phyloP scores from a whole-genome alignment of 257 asterid species.

The Capsicum chinense region DNA sequence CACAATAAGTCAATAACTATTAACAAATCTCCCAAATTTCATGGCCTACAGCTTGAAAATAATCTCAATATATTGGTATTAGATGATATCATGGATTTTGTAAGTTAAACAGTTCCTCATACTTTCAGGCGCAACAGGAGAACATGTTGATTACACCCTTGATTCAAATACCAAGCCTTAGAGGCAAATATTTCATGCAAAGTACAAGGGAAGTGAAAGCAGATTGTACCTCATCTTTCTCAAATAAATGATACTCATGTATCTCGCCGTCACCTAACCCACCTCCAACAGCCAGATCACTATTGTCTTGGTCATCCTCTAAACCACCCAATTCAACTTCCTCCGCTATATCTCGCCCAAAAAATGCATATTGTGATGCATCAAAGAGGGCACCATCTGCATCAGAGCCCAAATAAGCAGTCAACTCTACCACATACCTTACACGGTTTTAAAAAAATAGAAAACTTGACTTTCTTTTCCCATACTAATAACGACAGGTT shows the following conservation, averaged over 20 bases:
- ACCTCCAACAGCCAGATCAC: constrained; percentile 51
- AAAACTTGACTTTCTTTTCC: not conserved
- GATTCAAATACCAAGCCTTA: constrained; percentile 8
- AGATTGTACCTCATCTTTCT: constrained; percentile 73
- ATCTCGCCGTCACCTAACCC: constrained; percentile 59
- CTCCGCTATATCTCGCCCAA: constrained; percentile 64
- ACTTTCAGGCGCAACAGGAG: not conserved
- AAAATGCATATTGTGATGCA: constrained; percentile 86
- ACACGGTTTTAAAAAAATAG: not conserved
- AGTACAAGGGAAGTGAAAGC: not conserved
- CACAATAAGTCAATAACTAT: not conserved
- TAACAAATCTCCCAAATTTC: not conserved
- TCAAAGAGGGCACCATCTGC: constrained; percentile 73
- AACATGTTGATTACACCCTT: constrained; percentile 5
- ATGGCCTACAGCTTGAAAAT: constrained; percentile 15
- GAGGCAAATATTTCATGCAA: not conserved
- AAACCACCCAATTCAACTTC: constrained; percentile 80
- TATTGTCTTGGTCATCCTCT: constrained; percentile 59
- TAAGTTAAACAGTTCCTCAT: not conserved
- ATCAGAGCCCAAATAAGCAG: constrained; percentile 23
- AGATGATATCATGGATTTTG: not conserved
- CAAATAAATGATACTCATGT: constrained; percentile 79
- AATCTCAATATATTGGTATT: not conserved
- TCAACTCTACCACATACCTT: constrained; percentile 14
- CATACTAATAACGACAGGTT: constrained; percentile 5